Conservation (phyloP, 2,329 filamentous ascomycete genomes). For the Colletotrichum sp. region DNA sequence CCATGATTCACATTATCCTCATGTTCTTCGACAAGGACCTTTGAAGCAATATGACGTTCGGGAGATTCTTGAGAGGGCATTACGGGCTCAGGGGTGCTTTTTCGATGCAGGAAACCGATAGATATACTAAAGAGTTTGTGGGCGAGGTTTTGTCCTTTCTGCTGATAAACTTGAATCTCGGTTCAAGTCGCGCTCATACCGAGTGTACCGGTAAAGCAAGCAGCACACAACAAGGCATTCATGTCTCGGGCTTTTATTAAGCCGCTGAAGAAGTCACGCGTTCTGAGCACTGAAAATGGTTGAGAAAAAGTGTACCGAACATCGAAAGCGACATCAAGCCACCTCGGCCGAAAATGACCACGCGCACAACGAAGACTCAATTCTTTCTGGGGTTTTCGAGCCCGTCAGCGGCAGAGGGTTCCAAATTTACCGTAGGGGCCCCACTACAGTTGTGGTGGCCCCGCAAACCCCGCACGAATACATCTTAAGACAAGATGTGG, state of each 20-base stretch:
- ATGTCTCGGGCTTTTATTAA: not conserved
- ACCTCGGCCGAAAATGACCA: not conserved
- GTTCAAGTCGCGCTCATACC: not conserved
- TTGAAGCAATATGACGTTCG: conserved; percentile 45
- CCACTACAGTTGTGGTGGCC: not conserved
- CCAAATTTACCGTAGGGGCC: not conserved
- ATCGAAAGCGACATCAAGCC: not conserved
- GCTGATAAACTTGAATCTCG: not conserved
- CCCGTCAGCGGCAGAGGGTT: not conserved
- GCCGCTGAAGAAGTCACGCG: not conserved
- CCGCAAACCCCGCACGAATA: not conserved
- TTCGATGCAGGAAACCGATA: not conserved
- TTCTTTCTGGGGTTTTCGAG: not conserved
- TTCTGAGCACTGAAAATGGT: not conserved
- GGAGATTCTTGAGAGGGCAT: conserved; percentile 38
- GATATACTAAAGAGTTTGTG: not conserved
- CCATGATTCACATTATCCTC: not conserved
- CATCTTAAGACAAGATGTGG: fast-evolving
- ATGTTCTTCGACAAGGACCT: not conserved
- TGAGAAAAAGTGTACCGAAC: not conserved
- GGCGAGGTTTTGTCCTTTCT: not conserved
- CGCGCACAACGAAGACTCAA: not conserved
- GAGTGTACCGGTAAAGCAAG: not conserved
- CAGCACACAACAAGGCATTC: not conserved
- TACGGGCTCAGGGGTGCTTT: conserved; percentile 29